phyloP scores from a whole-genome alignment of 768 basidiomycete genomes.

The Royoungia palumana region DNA sequence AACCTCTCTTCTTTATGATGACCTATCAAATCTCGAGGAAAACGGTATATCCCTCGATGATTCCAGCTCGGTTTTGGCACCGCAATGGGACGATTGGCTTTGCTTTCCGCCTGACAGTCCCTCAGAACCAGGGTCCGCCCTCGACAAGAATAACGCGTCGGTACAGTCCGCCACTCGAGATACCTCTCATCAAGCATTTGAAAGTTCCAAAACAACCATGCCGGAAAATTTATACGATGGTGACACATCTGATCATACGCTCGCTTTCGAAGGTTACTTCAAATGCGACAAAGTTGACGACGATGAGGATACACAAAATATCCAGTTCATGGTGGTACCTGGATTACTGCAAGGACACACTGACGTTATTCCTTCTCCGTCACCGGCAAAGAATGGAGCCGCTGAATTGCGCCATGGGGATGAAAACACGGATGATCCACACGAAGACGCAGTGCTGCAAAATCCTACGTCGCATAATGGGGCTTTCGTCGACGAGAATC shows the following conservation, averaged over 20 bases:
- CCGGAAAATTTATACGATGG: not conserved
- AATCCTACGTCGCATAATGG: slow-evolving; percentile 14
- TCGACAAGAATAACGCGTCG: not conserved
- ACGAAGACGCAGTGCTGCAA: not conserved
- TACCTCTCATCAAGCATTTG: slow-evolving; percentile 1
- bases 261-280: slow-evolving; percentile 8
- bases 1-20: not conserved
- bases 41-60: no score
- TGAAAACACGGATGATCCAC: not conserved
- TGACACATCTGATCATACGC: slow-evolving; percentile 7
- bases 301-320: not conserved
- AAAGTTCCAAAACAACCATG: slow-evolving; percentile 3
- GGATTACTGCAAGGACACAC: slow-evolving; percentile 11
- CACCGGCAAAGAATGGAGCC: not conserved
- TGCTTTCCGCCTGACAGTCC: not conserved
- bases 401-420: not conserved
- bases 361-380: slow-evolving; percentile 1
- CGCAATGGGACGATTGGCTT: not conserved
- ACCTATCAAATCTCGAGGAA: not conserved
- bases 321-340: slow-evolving; percentile 19
- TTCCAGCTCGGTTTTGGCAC: not conserved
- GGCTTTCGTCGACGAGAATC: not conserved
- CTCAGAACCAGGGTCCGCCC: not conserved
- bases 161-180: slow-evolving; percentile 1
- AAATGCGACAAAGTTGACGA: slow-evolving; percentile 2